Conservation (phyloP, 2,329 filamentous ascomycete species). For the Hirsutella rhossiliensis region DNA sequence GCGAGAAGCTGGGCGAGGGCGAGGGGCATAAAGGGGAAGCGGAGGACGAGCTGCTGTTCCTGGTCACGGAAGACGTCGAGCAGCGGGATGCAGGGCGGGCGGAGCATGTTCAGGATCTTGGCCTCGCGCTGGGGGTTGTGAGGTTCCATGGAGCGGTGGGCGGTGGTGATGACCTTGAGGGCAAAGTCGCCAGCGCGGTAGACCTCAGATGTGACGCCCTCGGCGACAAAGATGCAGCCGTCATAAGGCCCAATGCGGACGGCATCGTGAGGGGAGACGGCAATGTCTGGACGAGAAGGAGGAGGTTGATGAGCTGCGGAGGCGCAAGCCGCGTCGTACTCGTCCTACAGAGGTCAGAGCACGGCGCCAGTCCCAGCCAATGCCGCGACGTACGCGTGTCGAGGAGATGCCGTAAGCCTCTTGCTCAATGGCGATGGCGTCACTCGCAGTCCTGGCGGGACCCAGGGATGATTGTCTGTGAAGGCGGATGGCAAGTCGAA, state of each 20-base stretch:
- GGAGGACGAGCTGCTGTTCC: constrained; percentile 60
- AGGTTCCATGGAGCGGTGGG: constrained; percentile 60
- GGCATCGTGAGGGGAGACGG: constrained; percentile 11
- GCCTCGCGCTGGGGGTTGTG: constrained; percentile 76
- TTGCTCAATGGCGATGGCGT: constrained; percentile 55
- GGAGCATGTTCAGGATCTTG: constrained; percentile 53
- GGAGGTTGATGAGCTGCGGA: background rate
- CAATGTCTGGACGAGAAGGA: background rate
- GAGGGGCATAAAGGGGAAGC: constrained; percentile 72
- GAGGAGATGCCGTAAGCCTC: constrained; percentile 45
- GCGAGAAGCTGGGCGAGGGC: constrained; percentile 59
- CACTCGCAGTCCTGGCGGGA: constrained; percentile 13
- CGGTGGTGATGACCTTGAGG: constrained; percentile 73
- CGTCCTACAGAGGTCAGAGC: constrained; percentile 31
- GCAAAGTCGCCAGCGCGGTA: constrained; percentile 58
- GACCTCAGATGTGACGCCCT: constrained; percentile 71
- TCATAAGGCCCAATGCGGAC: constrained; percentile 40
- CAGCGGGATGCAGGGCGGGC: constrained; percentile 50
- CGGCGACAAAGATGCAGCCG: constrained; percentile 41
- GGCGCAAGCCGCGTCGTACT: constrained; percentile 39
- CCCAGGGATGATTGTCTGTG: constrained; percentile 19
- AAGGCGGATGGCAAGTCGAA: background rate
- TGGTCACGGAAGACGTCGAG: constrained; percentile 63
- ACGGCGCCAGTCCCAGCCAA: background rate
- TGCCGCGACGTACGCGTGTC: constrained; percentile 37